Percentiles rank a stretch among this genome's conserved stretches.
These are phyloP conservation scores for Penstemon barbatus DNA, from an alignment of 257 asterid species.

Conservation along the genomic window DNA sequence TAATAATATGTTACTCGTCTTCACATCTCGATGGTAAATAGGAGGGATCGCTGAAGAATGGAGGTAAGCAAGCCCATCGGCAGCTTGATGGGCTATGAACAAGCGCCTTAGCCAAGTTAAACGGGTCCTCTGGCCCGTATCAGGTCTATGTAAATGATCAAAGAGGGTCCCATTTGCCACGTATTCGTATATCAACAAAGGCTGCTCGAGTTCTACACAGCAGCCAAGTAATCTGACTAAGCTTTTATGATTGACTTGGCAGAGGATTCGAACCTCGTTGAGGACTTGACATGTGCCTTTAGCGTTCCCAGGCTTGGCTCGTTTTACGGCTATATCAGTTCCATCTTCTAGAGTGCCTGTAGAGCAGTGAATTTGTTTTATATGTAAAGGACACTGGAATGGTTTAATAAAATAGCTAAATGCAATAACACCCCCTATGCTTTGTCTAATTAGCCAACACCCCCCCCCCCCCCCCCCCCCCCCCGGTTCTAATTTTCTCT, in stretches of 20 bases:
- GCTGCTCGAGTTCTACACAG: slow-evolving; percentile 62
- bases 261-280: slow-evolving; percentile 57
- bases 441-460: no score
- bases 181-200: slow-evolving; percentile 50
- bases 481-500: no score
- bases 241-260: slow-evolving; percentile 62
- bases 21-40: slow-evolving; percentile 60
- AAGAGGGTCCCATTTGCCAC: slow-evolving; percentile 54
- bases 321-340: slow-evolving; percentile 49
- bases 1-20: slow-evolving; percentile 50
- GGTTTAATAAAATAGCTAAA: no score
- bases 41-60: slow-evolving; percentile 61
- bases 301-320: slow-evolving; percentile 57
- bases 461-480: no score
- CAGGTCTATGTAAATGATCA: slow-evolving; percentile 49
- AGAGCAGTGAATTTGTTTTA: no score
- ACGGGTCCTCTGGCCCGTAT: slow-evolving; percentile 22
- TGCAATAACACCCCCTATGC: no score
- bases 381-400: no score
- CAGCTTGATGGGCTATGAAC: slow-evolving; percentile 45
- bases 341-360: slow-evolving; percentile 47
- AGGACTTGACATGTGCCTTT: slow-evolving; percentile 54
- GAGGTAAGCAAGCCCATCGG: slow-evolving; percentile 54
- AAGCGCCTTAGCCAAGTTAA: slow-evolving; percentile 54
- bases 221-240: slow-evolving; percentile 55